A percentile compares a stretch with the other conserved stretches of the same genome.
phyloP scores from a whole-genome alignment of 306 rosid species.

The Datisca glomerata region DNA sequence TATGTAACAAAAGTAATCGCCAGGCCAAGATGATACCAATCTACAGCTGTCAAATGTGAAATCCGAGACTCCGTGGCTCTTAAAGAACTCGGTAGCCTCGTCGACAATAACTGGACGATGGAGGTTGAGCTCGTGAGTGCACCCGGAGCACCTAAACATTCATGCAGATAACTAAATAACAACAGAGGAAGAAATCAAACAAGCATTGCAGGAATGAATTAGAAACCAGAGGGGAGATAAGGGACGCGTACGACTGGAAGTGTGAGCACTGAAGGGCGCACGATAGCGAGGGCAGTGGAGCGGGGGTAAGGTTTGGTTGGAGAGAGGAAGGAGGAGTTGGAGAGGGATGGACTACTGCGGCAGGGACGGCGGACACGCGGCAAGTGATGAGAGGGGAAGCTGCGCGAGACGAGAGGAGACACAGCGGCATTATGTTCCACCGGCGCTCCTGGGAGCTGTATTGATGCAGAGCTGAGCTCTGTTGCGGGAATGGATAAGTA shows the following conservation, averaged over 20 bases:
- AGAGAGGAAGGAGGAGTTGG: slow-evolving; percentile 13
- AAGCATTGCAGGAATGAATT: background rate
- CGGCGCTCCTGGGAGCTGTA: too few relatives aligned
- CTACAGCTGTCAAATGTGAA: slow-evolving; percentile 73
- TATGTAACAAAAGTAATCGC: background rate
- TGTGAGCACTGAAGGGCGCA: slow-evolving; percentile 80
- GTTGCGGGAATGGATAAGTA: background rate
- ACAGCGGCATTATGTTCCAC: slow-evolving; percentile 26
- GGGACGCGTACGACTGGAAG: slow-evolving; percentile 59
- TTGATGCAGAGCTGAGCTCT: background rate
- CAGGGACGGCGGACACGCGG: slow-evolving; percentile 27
- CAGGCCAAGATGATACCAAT: slow-evolving; percentile 30
- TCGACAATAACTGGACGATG: slow-evolving; percentile 72
- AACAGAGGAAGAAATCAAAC: too few relatives aligned
- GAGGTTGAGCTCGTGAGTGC: slow-evolving; percentile 75
- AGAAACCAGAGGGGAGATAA: background rate
- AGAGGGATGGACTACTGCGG: slow-evolving; percentile 14
- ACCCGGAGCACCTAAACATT: slow-evolving; percentile 70
- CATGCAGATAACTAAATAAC: background rate
- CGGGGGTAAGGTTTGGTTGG: slow-evolving; percentile 18
- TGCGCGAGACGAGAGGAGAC: slow-evolving; percentile 32
- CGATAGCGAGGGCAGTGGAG: slow-evolving; percentile 31
- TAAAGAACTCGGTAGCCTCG: slow-evolving; percentile 68
- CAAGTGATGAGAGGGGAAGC: slow-evolving; percentile 39
- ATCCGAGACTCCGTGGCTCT: slow-evolving; percentile 42